Base-by-base conservation (phyloP, 768 basidiomycete species). In the Termitomyces sp. region DNA sequence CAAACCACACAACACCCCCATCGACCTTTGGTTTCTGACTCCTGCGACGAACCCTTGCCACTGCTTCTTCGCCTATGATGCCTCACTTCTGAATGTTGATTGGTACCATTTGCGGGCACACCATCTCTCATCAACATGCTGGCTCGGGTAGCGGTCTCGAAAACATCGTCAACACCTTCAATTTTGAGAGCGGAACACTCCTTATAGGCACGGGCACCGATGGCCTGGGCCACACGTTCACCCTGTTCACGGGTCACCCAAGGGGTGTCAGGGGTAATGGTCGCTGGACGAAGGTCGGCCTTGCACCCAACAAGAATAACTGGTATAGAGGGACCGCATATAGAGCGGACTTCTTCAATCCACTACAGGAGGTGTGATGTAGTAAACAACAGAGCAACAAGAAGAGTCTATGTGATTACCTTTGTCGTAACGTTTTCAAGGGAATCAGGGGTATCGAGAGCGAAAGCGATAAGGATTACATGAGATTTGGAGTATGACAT, bases 401-500 rank as follows among this genome's bases (percentile, higher is more conserved):
- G 57, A 59, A 58, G 51, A 52, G 40, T 35, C 18, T 48, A 20
- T 49, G 33, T 24, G 48, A 78, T 59, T 69, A 90, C 95, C 86
- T 98, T 98, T 65, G 89, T 88, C 22, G 88, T 83, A 22, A 98
- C 96, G 78, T 98, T 98, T 66, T 98, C 96, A 60, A 98, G 79
- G 42, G 94, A 96, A 77, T 98, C 97, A 24, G 94, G 94, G 40
- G 94, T 94, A 76, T 98, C 96, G 69, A 98, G 87, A 54, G 94
- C 86, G 73, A 96, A 99, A 49, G 96, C 96, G 70, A 99, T 98
- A 65, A 99, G 86, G 72, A 99, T 97, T 69, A 99, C 93, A 75
- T 99, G 97, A 62, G 96, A 97, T 79, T 97, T 94, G 57, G 95
- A 94, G 76, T 98, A 98, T 51, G 95, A 97, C 75, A 99, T 86